Evolutionary conservation across 495 filamentous ascomycete genomes (phyloP), one percentile per base, ranked within the genome.

Genomic region (Parachaetomium inaequale): DNA sequence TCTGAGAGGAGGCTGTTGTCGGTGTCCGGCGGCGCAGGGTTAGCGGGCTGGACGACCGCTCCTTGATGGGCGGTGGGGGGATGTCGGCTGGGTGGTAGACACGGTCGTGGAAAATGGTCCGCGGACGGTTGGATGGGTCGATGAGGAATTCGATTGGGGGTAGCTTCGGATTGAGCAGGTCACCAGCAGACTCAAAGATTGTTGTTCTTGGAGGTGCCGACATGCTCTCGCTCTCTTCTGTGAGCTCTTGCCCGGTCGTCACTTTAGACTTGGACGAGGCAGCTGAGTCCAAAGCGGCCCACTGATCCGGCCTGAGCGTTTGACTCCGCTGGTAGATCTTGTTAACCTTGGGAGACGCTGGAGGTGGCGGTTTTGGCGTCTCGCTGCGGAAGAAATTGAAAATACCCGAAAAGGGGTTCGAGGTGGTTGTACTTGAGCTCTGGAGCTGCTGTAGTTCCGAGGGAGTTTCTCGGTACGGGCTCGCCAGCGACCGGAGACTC

Each of bases 61-160:
- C 88, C 61, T 84, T 84, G 0, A 88, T 75, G 4, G 87, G 82
- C 7, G 91, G 89, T n/a, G 83, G 86, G 1, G 94, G 94, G 49
- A 98, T 96, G 73, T 98, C 94, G 42, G 88, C 85, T 0, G 93
- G 91, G 69, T 93, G 90, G 74, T 98, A 98, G 28, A 98, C 83
- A 15, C 94, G 88, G 72, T 98, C 94, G 76, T 98, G 94, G 75
- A 97, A 97, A 61, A 98, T 98, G 14, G 95, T 96, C 40, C 89
- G 84, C 7, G 91, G 84, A n/a, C 94, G 89, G 51, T 84, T 85
- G 34, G 87, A 81, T 15, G 93, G 93, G 59, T 96, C 86, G 58
- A 90, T 81, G 36, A 98, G 79, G 69, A 91, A 98, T 32, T 89
- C 85, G 3, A 82, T 79, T 0, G 88, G 82, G 15, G 94, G 93